phyloP scores from a whole-genome alignment of 2,329 filamentous ascomycete genomes.

The Decorospora gaudefroyi region DNA sequence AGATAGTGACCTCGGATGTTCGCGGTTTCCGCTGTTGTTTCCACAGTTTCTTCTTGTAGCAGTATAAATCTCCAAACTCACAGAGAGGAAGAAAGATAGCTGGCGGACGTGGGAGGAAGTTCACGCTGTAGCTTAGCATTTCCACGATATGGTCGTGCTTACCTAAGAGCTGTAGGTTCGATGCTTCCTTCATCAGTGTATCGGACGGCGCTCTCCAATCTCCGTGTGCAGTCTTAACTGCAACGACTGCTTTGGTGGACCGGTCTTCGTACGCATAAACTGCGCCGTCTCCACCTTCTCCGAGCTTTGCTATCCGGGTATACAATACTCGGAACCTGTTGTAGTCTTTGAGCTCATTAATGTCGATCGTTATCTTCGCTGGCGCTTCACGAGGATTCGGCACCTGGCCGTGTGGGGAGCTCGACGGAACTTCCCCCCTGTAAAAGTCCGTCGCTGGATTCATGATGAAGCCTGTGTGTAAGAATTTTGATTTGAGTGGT shows the following conservation, averaged over 20 bases:
- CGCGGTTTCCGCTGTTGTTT: slow-evolving; percentile 3
- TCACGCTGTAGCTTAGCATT: slow-evolving; percentile 8
- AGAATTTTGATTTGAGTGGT: no score
- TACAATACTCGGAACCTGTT: neutral
- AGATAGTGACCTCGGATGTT: slow-evolving; percentile 31
- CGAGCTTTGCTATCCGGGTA: neutral
- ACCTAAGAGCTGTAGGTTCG: slow-evolving; percentile 2
- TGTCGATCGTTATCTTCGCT: no score
- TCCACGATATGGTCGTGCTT: slow-evolving; percentile 20
- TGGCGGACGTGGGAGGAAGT: slow-evolving; percentile 9
- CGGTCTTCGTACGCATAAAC: slow-evolving; percentile 10
- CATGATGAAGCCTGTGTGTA: no score
- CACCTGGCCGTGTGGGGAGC: no score
- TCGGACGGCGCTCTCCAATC: neutral
- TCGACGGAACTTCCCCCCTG: no score
- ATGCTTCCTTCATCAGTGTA: neutral
- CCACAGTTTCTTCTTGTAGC: slow-evolving; percentile 13
- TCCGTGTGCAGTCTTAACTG: slow-evolving; percentile 2
- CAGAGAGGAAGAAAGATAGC: slow-evolving; percentile 28
- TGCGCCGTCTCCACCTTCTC: slow-evolving; percentile 15
- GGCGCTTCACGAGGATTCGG: no score
- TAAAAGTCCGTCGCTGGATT: no score
- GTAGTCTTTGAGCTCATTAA: no score
- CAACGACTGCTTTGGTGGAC: neutral
- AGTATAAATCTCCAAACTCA: slow-evolving; percentile 20